phyloP scores from a whole-genome alignment of 2,329 filamentous ascomycete genomes.

The Volutella citrinella region DNA sequence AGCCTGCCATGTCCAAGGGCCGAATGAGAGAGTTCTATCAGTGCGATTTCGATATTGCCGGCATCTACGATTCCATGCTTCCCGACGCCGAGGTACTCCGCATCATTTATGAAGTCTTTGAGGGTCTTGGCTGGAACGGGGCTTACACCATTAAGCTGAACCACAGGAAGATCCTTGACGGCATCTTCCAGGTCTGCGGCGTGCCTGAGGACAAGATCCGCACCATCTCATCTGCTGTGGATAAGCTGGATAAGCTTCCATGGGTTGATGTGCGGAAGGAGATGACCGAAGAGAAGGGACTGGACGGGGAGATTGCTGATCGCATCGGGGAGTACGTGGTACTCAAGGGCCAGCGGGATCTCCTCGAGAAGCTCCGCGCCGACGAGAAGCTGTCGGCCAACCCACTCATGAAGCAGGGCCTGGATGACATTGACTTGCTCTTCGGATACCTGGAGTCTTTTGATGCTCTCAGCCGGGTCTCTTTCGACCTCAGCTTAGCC shows the following conservation, averaged over 20 bases:
- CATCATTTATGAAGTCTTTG: conserved; percentile 82
- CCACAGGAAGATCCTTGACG: conserved; percentile 90
- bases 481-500: conserved; percentile 86
- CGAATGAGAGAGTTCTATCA: conserved; percentile 97
- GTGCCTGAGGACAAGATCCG: conserved; percentile 85
- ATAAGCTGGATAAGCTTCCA: conserved; percentile 91
- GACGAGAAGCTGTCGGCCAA: conserved; percentile 70
- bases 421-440: conserved; percentile 77
- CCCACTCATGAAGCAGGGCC: conserved; percentile 71
- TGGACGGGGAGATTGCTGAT: conserved; percentile 74
- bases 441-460: conserved; percentile 82
- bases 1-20: conserved; percentile 74
- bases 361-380: conserved; percentile 66
- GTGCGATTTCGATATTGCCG: conserved; percentile 95
- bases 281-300: conserved; percentile 89
- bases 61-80: conserved; percentile 83
- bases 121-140: conserved; percentile 70
- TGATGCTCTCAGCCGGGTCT: conserved; percentile 68
- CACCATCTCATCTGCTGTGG: conserved; percentile 86
- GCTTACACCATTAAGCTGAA: conserved; percentile 89
- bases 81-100: conserved; percentile 87
- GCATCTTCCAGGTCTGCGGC: conserved; percentile 86
- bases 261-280: conserved; percentile 89
- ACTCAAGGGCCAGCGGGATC: conserved; percentile 69
- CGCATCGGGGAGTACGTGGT: conserved; percentile 84